Evolutionary conservation across 371 early-diverging fungal genomes (phyloP).

Genomic region (Syncephalastrum sp.): DNA sequence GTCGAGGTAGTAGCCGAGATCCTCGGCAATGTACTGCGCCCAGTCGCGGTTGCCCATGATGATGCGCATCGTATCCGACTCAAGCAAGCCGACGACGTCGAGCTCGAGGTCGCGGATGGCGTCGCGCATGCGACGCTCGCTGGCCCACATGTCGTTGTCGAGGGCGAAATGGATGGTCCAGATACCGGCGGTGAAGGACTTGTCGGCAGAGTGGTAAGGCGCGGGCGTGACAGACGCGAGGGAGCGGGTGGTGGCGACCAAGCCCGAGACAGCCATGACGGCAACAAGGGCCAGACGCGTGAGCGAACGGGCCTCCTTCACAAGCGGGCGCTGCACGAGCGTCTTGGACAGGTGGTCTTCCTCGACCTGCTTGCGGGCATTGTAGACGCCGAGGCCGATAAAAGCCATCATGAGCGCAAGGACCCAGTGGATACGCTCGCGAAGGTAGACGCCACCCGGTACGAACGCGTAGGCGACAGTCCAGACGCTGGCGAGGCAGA

Average conservation of each 20-base stretch:
- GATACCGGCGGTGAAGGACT: slow-evolving; percentile 76
- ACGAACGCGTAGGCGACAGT: slow-evolving; percentile 85
- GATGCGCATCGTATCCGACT: slow-evolving; percentile 78
- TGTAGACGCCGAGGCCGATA: slow-evolving; percentile 50
- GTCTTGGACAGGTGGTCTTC: slow-evolving; percentile 20
- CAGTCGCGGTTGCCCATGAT: slow-evolving; percentile 88
- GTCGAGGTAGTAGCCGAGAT: slow-evolving; percentile 75
- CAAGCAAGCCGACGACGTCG: slow-evolving; percentile 82
- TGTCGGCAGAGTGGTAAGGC: slow-evolving; percentile 64
- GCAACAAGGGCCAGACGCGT: slow-evolving; percentile 28
- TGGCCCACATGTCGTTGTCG: slow-evolving; percentile 84
- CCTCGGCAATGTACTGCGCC: slow-evolving; percentile 79
- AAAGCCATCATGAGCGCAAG: slow-evolving; percentile 52
- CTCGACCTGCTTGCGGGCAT: slow-evolving; percentile 34
- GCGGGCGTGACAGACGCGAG: slow-evolving; percentile 44
- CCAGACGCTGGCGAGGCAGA: slow-evolving; percentile 77
- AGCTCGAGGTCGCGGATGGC: slow-evolving; percentile 75
- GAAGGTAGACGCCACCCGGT: slow-evolving; percentile 71
- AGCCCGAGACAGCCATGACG: slow-evolving; percentile 28
- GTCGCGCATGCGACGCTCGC: slow-evolving; percentile 72
- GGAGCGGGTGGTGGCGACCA: slow-evolving; percentile 35
- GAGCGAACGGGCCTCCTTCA: slow-evolving; percentile 38
- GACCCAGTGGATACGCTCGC: slow-evolving; percentile 75
- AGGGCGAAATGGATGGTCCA: slow-evolving; percentile 89
- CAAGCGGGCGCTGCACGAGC: slow-evolving; percentile 32